Conservation (phyloP, 306 rosid species). For the Sicyos baderoa region DNA sequence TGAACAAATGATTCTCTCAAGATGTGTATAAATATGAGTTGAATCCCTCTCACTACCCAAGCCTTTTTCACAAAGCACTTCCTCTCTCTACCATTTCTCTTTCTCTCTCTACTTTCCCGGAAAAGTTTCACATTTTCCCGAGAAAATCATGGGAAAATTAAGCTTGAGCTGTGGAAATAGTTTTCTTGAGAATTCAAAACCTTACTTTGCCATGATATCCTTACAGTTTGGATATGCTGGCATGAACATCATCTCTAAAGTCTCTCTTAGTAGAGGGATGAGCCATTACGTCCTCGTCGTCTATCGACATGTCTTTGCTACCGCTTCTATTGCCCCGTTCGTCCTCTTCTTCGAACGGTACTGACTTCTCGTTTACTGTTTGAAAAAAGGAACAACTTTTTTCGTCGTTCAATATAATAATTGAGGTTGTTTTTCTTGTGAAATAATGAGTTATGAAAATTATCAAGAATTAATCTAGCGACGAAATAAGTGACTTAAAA, state of each 20-base stretch:
- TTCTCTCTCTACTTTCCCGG: slow-evolving; percentile 16
- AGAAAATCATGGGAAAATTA: slow-evolving; percentile 28
- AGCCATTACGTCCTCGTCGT: slow-evolving; percentile 91
- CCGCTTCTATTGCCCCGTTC: slow-evolving; percentile 60
- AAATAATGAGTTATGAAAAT: no score
- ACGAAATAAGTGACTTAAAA: no score
- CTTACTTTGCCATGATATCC: slow-evolving; percentile 75
- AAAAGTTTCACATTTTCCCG: slow-evolving; percentile 7
- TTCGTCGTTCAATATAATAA: no score
- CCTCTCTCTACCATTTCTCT: no score
- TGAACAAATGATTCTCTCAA: background rate
- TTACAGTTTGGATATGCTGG: slow-evolving; percentile 87
- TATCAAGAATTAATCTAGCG: no score
- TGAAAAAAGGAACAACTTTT: no score
- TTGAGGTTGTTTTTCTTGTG: no score
- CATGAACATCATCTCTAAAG: slow-evolving; percentile 68
- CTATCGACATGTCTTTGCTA: slow-evolving; percentile 80
- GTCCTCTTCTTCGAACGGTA: slow-evolving; percentile 75
- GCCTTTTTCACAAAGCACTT: background rate
- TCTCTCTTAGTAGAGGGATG: slow-evolving; percentile 80
- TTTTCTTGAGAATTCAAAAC: slow-evolving; percentile 50
- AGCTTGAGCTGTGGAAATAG: slow-evolving; percentile 29
- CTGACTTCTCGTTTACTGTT: background rate
- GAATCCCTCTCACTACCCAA: background rate
- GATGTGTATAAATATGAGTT: slow-evolving; percentile 4